Percentiles rank a stretch among this genome's conserved stretches.
Evolutionary conservation across 306 rosid species (phyloP).

Genomic region (Comarum palustre): DNA sequence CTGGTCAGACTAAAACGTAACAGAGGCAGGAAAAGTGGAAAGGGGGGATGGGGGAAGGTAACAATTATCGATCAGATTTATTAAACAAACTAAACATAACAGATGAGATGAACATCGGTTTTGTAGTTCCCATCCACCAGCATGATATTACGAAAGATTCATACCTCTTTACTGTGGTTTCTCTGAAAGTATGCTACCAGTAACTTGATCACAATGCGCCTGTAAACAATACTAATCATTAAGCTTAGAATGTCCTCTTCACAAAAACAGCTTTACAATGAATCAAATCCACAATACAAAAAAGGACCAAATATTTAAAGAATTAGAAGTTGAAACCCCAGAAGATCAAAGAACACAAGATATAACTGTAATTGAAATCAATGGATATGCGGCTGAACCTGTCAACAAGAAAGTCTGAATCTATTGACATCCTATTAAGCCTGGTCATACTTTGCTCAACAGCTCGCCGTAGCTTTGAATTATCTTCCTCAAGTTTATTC

Average conservation of each 20-base stretch:
- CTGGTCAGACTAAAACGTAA: background rate
- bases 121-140: slow-evolving; percentile 8
- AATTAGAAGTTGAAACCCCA: background rate
- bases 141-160: slow-evolving; percentile 12
- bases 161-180: slow-evolving; percentile 96
- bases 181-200: slow-evolving; percentile 85
- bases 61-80: background rate
- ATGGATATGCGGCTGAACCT: slow-evolving; percentile 44
- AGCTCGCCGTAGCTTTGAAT: slow-evolving; percentile 80
- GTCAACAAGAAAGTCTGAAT: slow-evolving; percentile 96
- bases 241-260: slow-evolving; percentile 3
- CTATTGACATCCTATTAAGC: slow-evolving; percentile 94
- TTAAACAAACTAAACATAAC: background rate
- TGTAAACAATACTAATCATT: slow-evolving; percentile 46
- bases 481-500: slow-evolving; percentile 90
- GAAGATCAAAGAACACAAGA: background rate
- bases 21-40: background rate
- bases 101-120: background rate
- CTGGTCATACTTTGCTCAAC: slow-evolving; percentile 93
- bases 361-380: background rate
- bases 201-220: slow-evolving; percentile 94
- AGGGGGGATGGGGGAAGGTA: background rate
- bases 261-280: background rate
- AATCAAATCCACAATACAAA: background rate
- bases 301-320: no score